Conservation (phyloP, 306 rosid genomes). For the Rosa persica region DNA sequence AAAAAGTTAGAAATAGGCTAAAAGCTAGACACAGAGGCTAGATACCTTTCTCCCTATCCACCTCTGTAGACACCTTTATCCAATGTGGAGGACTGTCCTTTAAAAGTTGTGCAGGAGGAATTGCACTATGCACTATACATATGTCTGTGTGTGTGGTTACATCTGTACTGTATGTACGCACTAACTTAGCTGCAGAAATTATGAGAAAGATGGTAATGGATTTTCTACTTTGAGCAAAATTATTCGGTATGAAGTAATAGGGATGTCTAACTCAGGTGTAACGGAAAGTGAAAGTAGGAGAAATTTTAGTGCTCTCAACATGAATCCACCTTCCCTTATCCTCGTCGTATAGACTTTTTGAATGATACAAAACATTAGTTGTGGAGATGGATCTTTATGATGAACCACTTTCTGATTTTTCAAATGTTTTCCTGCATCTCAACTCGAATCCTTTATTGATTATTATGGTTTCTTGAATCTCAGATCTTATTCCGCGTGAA, state of each 20-base stretch:
- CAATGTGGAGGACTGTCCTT: not conserved
- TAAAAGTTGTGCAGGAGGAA: not conserved
- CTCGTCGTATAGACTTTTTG: not conserved
- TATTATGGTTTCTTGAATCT: constrained; percentile 18
- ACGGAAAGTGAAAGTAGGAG: not conserved
- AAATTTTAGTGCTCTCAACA: not conserved
- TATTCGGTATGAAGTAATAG: not conserved
- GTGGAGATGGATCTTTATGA: not conserved
- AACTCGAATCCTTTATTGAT: constrained; percentile 18
- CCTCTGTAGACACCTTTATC: not conserved
- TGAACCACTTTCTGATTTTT: not conserved
- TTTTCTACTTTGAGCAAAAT: not conserved
- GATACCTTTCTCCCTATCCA: not conserved
- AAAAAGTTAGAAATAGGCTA: not conserved
- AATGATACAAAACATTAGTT: not conserved
- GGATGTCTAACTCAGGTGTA: not conserved
- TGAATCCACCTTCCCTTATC: not conserved
- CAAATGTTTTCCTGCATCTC: not conserved
- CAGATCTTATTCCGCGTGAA: constrained; percentile 97
- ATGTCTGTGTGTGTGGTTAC: not conserved
- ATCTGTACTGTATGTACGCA: not conserved
- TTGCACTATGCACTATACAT: not conserved
- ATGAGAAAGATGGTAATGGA: not conserved
- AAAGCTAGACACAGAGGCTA: not conserved
- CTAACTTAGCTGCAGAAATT: not conserved